phyloP scores from a whole-genome alignment of 116 monocot genomes.

The Iris pallida region DNA sequence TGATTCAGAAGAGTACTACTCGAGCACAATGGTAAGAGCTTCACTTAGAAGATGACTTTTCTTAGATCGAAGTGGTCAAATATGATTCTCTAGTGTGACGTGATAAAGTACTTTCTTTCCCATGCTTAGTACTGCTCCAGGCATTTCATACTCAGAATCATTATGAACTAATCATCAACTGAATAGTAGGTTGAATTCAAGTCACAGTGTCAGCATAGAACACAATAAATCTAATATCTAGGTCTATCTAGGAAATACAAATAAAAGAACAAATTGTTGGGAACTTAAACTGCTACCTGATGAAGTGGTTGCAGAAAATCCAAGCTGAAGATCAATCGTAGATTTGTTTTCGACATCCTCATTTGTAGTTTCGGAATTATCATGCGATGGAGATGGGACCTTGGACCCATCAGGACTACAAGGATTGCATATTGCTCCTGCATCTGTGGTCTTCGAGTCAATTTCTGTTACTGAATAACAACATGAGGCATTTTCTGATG shows the following conservation, averaged over 20 bases:
- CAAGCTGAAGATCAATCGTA: conserved; percentile 9
- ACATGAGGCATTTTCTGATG: conserved; percentile 4
- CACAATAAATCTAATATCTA: too few species aligned
- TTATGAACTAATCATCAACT: background rate
- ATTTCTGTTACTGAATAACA: conserved; percentile 6
- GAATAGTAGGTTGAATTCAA: conserved; percentile 5
- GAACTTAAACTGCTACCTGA: conserved; percentile 8
- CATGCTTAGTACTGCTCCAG: background rate
- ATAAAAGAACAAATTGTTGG: background rate
- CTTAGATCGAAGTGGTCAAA: too few species aligned
- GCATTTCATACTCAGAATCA: background rate
- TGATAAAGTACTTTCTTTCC: too few species aligned
- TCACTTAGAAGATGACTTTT: too few species aligned
- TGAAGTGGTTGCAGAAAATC: conserved; percentile 6
- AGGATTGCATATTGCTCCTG: conserved; percentile 11
- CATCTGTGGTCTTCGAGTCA: conserved; percentile 4
- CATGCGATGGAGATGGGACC: conserved; percentile 4
- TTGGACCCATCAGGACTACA: conserved; percentile 10
- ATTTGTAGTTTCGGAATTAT: conserved; percentile 6
- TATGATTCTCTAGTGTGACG: too few species aligned
- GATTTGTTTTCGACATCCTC: conserved; percentile 10
- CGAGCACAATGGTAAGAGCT: too few species aligned
- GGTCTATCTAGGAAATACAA: background rate
- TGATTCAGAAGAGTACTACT: too few species aligned
- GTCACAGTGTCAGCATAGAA: background rate